Evolutionary conservation across 2,329 filamentous ascomycete species (phyloP), one percentile per base, ranked within the genome.

Genomic region (Colletotrichum sp.): DNA sequence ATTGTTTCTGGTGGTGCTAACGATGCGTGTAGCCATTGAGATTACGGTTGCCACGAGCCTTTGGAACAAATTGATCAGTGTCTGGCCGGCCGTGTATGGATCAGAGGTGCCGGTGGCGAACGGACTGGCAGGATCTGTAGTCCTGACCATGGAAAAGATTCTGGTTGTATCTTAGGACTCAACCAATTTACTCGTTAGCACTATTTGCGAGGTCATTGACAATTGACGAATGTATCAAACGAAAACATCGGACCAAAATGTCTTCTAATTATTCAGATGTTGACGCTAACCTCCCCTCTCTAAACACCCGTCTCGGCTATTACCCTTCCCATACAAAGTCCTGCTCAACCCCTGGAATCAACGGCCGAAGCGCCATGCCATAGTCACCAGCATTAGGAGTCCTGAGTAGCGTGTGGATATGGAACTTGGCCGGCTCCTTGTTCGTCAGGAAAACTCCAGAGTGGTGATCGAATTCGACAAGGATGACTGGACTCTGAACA

Each of bases 391-490:
- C 91, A 82, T 96, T 96, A 1, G 95, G 95, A 36, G 91, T 93
- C 44, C 95, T 85, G 77, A 95, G 84, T 68, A 95, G 84, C 0
- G 94, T 96, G 82, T 96, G 95, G 26, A 95, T 94, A 79, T 96
- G 95, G 79, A 95, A 96, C 83, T 94, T 95, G 36, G 92, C 92
- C 0, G 94, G 94, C 83, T 94, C 90, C 66, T 88, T 87, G 81
- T 96, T 96, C 2, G 89, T 92, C 80, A 96, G 83, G 79, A 96
- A 96, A 0, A 96, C 94, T 0, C 94, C 94, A 0, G 92, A 94
- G 82, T 96, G 94, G 81, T 95, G 93, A 80, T 96, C 95, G 80
- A 96, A 95, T 87, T 96, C 95, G 68, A 93, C 87, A 3, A 96
- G 86, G 1, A 95, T 87, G 0, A 96, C 94, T 0, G 94, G 94